phyloP scores from a whole-genome alignment of 2,329 filamentous ascomycete species.

The Hypoxylon sp. region DNA sequence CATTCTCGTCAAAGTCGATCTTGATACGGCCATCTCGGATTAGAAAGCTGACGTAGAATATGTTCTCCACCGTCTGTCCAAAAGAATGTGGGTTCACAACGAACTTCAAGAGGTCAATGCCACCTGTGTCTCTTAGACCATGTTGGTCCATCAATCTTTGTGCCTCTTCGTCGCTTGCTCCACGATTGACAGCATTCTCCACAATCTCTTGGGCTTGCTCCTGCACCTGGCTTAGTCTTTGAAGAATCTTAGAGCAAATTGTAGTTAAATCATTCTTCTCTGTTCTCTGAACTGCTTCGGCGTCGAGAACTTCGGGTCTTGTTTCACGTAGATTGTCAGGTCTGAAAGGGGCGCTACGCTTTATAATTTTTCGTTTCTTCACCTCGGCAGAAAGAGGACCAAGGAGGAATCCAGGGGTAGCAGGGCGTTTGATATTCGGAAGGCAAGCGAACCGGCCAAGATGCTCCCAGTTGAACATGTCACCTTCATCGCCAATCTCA shows the following conservation, averaged over 20 bases:
- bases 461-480: conserved; percentile 88
- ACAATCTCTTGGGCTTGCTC: conserved; percentile 64
- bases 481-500: conserved; percentile 78
- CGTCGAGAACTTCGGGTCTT: conserved; percentile 82
- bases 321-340: conserved; percentile 78
- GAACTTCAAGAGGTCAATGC: conserved; percentile 86
- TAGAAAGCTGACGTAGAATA: conserved; percentile 96
- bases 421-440: conserved; percentile 79
- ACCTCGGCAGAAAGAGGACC: conserved; percentile 93
- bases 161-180: conserved; percentile 63
- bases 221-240: conserved; percentile 69
- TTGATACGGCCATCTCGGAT: conserved; percentile 87
- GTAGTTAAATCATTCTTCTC: conserved; percentile 85
- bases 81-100: conserved; percentile 92
- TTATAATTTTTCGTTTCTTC: conserved; percentile 78
- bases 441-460: conserved; percentile 84
- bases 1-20: conserved; percentile 80
- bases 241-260: conserved; percentile 82
- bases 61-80: conserved; percentile 94
- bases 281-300: conserved; percentile 80
- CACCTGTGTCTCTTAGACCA: conserved; percentile 76
- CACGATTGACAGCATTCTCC: conserved; percentile 61
- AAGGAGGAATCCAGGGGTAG: conserved; percentile 85
- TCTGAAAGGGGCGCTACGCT: conserved; percentile 79
- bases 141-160: conserved; percentile 73